phyloP scores from a whole-genome alignment of 108 stramenopile genomes.

The Bacterosira constricta region DNA sequence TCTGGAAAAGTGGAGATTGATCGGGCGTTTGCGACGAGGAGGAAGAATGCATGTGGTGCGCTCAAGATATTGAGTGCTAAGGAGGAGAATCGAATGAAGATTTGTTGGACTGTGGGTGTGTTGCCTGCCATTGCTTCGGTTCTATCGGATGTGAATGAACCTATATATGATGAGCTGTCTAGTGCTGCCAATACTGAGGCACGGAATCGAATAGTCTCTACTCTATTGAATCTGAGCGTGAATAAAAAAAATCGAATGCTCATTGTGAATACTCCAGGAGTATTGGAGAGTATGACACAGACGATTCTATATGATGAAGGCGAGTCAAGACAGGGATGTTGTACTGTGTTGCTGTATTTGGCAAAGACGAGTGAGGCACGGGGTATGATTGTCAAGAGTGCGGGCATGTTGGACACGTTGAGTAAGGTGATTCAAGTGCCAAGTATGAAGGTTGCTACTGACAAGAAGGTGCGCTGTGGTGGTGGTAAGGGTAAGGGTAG shows the following conservation, averaged over 20 bases:
- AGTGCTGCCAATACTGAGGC: conserved; percentile 61
- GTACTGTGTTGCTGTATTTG: conserved; percentile 65
- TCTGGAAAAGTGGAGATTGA: conserved; percentile 34
- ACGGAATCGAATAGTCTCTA: conserved; percentile 60
- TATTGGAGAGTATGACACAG: conserved; percentile 56
- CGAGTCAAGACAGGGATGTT: conserved; percentile 62
- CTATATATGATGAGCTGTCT: conserved; percentile 33
- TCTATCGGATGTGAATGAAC: conserved; percentile 44
- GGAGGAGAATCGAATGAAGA: conserved; percentile 55
- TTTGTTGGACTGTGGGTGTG: conserved; percentile 82
- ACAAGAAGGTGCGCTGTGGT: too few species aligned
- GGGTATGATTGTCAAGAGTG: conserved; percentile 58
- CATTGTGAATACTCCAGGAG: conserved; percentile 65
- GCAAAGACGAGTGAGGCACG: conserved; percentile 68
- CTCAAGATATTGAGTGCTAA: conserved; percentile 75
- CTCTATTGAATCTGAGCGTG: conserved; percentile 61
- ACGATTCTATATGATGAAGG: conserved; percentile 61
- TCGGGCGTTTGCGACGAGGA: conserved; percentile 70
- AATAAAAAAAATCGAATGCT: conserved; percentile 73
- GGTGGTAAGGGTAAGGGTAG: too few species aligned
- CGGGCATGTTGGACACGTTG: conserved; percentile 66
- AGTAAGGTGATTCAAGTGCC: conserved; percentile 51
- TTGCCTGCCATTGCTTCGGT: conserved; percentile 71
- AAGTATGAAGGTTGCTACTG: too few species aligned
- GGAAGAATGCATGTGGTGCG: conserved; percentile 88